These are phyloP conservation scores for Ricinus communis DNA, from an alignment of 345 rosid species.

Conservation along the genomic window DNA sequence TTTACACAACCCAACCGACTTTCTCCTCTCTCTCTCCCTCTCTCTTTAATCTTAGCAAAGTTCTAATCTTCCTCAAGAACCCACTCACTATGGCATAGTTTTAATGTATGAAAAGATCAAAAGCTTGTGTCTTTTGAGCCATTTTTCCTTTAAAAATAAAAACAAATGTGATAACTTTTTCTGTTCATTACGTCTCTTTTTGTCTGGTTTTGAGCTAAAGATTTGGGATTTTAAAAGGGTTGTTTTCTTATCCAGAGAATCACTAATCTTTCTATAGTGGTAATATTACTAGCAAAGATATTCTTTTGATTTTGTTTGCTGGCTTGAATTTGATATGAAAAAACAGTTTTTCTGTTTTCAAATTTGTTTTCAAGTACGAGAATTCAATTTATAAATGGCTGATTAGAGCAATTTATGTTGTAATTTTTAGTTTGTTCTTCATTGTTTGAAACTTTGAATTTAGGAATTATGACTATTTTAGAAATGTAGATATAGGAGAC, in stretches of 20 bases:
- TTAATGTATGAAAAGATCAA: neutral
- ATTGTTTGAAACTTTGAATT: neutral
- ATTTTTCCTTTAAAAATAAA: neutral
- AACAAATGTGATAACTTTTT: constrained; percentile 7
- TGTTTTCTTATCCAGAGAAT: neutral
- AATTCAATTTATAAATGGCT: constrained; percentile 2
- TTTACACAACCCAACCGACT: constrained; percentile 29
- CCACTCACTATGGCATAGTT: neutral
- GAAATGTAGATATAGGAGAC: constrained; percentile 36
- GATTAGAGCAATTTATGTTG: neutral
- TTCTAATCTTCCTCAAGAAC: neutral
- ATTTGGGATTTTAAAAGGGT: constrained; percentile 20
- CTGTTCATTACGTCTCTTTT: constrained; percentile 7
- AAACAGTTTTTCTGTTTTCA: neutral
- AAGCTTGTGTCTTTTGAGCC: constrained; percentile 5
- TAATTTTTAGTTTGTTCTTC: neutral
- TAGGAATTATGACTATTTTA: constrained; percentile 1
- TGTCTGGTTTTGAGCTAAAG: constrained; percentile 26
- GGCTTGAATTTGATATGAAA: constrained; percentile 10
- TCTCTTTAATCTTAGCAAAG: neutral
- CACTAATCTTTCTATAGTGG: neutral
- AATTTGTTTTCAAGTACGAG: neutral
- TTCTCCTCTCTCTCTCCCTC: constrained; percentile 6
- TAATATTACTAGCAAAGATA: neutral
- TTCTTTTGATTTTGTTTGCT: too few species aligned